Conservation (phyloP, 140 eudicot genomes). For the Senecio squalidus region DNA sequence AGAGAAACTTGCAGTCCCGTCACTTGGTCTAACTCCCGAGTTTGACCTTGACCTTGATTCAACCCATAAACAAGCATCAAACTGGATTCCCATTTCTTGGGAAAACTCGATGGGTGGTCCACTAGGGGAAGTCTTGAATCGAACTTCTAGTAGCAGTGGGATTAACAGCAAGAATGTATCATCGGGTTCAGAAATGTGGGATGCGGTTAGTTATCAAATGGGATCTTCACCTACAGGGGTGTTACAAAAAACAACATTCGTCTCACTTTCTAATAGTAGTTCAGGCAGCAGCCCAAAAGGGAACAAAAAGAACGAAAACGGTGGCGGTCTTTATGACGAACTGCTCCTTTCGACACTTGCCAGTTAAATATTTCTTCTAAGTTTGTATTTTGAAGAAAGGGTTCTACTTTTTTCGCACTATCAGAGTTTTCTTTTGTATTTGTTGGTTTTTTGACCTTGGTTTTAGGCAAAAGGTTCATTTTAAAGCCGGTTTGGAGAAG, state of each 20-base stretch:
- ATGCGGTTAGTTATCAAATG: constrained; percentile 37
- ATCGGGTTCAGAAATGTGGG: constrained; percentile 41
- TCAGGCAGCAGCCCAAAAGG: constrained; percentile 65
- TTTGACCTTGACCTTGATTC: constrained; percentile 51
- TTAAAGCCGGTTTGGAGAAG: constrained; percentile 2
- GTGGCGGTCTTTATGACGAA: constrained; percentile 37
- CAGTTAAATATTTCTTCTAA: constrained; percentile 27
- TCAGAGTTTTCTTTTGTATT: constrained; percentile 9
- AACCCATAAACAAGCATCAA: constrained; percentile 34
- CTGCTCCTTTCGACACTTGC: constrained; percentile 51
- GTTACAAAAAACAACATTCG: constrained; percentile 58
- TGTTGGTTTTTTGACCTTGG: constrained; percentile 24
- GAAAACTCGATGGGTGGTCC: constrained; percentile 84
- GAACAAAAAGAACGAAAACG: constrained; percentile 24
- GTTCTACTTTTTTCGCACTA: not conserved
- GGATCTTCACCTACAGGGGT: constrained; percentile 86
- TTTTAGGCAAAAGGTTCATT: constrained; percentile 24
- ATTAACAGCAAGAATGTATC: constrained; percentile 28
- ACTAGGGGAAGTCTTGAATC: constrained; percentile 67
- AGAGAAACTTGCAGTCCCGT: constrained; percentile 45
- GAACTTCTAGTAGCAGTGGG: constrained; percentile 27
- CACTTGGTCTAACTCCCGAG: constrained; percentile 48
- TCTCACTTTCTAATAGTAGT: constrained; percentile 79
- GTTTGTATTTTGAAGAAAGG: not conserved
- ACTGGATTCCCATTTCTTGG: constrained; percentile 70